Conservation (phyloP, 2,329 filamentous ascomycete species). For the Lasiodiplodia hormozganensis region DNA sequence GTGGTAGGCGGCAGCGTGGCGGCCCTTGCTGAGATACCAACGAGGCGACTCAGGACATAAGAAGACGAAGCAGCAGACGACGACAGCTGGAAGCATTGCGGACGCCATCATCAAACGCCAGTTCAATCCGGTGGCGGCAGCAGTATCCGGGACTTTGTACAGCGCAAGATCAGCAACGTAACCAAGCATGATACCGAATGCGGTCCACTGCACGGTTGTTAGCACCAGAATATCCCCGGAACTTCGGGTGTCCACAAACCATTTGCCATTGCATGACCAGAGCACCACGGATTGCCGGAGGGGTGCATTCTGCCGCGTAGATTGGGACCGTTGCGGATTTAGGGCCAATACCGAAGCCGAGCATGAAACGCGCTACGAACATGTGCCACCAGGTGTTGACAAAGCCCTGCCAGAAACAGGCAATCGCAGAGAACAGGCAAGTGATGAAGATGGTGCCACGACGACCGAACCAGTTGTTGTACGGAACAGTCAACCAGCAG, state of each 20-base stretch:
- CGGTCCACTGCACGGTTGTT: conserved; percentile 20
- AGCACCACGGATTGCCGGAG: conserved; percentile 72
- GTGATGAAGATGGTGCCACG: conserved; percentile 79
- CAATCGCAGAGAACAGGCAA: conserved; percentile 69
- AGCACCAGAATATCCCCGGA: background rate
- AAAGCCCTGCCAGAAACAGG: conserved; percentile 68
- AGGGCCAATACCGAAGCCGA: conserved; percentile 79
- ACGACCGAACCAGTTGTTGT: conserved; percentile 74
- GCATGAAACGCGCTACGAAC: conserved; percentile 72
- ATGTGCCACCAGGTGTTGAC: conserved; percentile 75
- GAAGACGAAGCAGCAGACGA: conserved; percentile 39
- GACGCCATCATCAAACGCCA: conserved; percentile 41
- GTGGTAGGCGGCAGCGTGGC: conserved; percentile 35
- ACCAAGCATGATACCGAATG: conserved; percentile 49
- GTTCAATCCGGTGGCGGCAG: conserved; percentile 36
- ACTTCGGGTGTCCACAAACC: conserved; percentile 26
- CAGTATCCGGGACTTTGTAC: conserved; percentile 36
- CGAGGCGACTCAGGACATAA: conserved; percentile 38
- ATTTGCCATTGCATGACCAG: conserved; percentile 86
- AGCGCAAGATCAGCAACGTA: conserved; percentile 37
- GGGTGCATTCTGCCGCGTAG: conserved; percentile 77
- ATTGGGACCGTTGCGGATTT: conserved; percentile 79
- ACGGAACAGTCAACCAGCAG: conserved; percentile 76
- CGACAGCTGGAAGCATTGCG: conserved; percentile 38
- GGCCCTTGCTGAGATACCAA: conserved; percentile 38